Evolutionary conservation across 345 rosid species (phyloP).

Genomic region (Bruguiera sexangula): DNA sequence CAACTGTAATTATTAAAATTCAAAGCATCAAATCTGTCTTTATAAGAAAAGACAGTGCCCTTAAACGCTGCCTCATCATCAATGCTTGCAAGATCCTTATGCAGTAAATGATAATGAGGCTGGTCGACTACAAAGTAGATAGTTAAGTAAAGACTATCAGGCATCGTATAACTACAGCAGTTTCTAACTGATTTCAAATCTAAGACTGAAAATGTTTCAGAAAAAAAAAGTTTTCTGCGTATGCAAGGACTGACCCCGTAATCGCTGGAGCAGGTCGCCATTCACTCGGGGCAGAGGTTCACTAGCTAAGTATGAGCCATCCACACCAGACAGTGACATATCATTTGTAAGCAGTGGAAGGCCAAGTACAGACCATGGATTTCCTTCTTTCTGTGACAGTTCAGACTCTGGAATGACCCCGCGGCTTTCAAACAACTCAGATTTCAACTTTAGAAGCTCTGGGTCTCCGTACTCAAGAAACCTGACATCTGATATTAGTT

Average conservation of each 20-base stretch:
- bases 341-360: slow-evolving; percentile 76
- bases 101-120: background rate
- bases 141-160: background rate
- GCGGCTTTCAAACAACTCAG: background rate
- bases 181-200: background rate
- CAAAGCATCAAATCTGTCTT: no score
- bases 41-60: no score
- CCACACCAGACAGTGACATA: slow-evolving; percentile 54
- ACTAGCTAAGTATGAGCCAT: slow-evolving; percentile 34
- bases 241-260: background rate
- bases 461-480: slow-evolving; percentile 38
- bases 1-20: no score
- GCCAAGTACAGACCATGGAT: slow-evolving; percentile 47
- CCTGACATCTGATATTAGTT: slow-evolving; percentile 40
- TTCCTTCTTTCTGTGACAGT: slow-evolving; percentile 38
- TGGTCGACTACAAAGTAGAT: background rate
- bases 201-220: background rate
- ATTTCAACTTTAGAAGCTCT: background rate
- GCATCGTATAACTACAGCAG: no score
- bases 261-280: slow-evolving; percentile 23
- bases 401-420: slow-evolving; percentile 19
- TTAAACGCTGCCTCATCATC: no score
- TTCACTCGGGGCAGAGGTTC: slow-evolving; percentile 40
- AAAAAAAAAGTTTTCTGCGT: background rate
- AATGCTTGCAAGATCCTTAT: no score